A percentile compares a stretch with the other conserved stretches of the same genome.
phyloP scores from a whole-genome alignment of 768 basidiomycete genomes.

The Boletus rubescentipes region DNA sequence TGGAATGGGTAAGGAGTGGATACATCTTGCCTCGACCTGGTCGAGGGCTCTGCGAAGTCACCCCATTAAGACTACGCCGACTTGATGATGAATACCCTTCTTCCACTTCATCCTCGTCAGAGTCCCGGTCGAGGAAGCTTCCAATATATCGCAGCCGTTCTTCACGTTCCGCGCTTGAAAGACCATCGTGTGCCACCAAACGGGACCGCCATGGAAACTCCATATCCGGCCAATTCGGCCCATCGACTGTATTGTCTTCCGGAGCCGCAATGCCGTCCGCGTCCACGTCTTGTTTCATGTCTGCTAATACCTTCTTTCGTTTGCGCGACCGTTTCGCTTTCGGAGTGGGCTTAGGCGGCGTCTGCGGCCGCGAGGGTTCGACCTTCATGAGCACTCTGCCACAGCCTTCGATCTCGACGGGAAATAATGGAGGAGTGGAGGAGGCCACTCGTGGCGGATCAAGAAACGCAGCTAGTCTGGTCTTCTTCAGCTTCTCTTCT shows the following conservation, averaged over 20 bases:
- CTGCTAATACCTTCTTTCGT: slow-evolving; percentile 46
- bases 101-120: slow-evolving; percentile 49
- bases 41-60: slow-evolving; percentile 20
- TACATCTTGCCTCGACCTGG: slow-evolving; percentile 61
- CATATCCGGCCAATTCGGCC: slow-evolving; percentile 75
- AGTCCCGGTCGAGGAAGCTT: slow-evolving; percentile 70
- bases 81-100: slow-evolving; percentile 16
- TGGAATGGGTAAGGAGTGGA: slow-evolving; percentile 46
- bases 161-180: slow-evolving; percentile 53
- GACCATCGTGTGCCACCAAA: slow-evolving; percentile 52
- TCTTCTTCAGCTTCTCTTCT: slow-evolving; percentile 65
- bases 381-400: slow-evolving; percentile 71
- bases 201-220: slow-evolving; percentile 78
- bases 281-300: slow-evolving; percentile 20
- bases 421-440: slow-evolving; percentile 45
- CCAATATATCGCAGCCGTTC: slow-evolving; percentile 67
- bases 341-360: slow-evolving; percentile 27
- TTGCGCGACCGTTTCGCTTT: slow-evolving; percentile 47
- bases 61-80: slow-evolving; percentile 11
- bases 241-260: slow-evolving; percentile 39
- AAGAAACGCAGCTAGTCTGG: slow-evolving; percentile 68
- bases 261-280: slow-evolving; percentile 12
- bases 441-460: slow-evolving; percentile 36
- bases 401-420: slow-evolving; percentile 64
- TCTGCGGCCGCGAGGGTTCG: slow-evolving; percentile 39